Conservation (phyloP, 1,139 yeast species). For the Yamadazyma atmosphaerica region DNA sequence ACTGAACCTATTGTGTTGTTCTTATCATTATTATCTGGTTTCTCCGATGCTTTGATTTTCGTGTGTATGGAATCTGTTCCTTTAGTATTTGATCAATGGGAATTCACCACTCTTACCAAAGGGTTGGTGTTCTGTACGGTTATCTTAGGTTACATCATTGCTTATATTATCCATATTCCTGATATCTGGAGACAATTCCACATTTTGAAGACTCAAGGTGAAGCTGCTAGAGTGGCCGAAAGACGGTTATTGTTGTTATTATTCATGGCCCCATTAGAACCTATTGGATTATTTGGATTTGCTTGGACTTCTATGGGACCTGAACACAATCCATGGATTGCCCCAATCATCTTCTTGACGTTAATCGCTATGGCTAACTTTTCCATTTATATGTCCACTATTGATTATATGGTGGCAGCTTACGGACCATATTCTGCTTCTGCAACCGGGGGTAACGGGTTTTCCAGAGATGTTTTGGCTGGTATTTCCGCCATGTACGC, state of each 20-base stretch:
- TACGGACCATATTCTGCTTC: constrained; percentile 42
- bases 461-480: constrained; percentile 39
- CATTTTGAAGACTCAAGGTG: constrained; percentile 21
- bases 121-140: constrained; percentile 33
- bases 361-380: constrained; percentile 37
- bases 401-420: constrained; percentile 40
- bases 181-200: constrained; percentile 25
- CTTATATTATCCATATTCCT: constrained; percentile 24
- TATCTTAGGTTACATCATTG: constrained; percentile 32
- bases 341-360: constrained; percentile 33
- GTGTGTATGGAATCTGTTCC: constrained; percentile 37
- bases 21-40: constrained; percentile 37
- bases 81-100: constrained; percentile 27
- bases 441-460: constrained; percentile 43
- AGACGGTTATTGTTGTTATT: constrained; percentile 25
- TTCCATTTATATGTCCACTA: constrained; percentile 38
- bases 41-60: constrained; percentile 40
- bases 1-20: constrained; percentile 39
- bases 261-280: constrained; percentile 29
- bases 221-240: constrained; percentile 25
- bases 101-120: constrained; percentile 24
- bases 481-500: constrained; percentile 38
- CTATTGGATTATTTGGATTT: constrained; percentile 38
- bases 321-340: constrained; percentile 30
- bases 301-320: constrained; percentile 42